These are phyloP conservation scores for Rickenella mellea DNA, from an alignment of 768 basidiomycete genomes.

Conservation along the genomic window DNA sequence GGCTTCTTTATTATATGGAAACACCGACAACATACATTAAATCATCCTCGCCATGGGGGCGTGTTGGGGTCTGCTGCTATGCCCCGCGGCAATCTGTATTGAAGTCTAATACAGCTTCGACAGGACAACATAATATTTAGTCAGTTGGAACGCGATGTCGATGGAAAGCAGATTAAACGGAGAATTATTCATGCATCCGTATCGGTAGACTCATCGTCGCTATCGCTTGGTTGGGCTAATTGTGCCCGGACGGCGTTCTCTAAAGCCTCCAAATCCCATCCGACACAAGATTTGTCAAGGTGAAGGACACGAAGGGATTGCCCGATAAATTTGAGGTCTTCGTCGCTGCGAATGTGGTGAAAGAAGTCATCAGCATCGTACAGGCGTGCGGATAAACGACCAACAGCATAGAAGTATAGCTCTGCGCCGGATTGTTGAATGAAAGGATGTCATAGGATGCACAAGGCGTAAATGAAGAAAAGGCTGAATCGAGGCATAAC, in stretches of 20 bases:
- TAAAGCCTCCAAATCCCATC: constrained; percentile 63
- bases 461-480: neutral
- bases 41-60: no score
- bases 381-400: neutral
- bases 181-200: no score
- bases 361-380: neutral
- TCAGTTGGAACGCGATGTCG: no score
- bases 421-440: neutral
- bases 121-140: no score
- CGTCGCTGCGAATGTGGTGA: constrained; percentile 38
- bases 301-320: constrained; percentile 25
- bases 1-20: no score
- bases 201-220: constrained; percentile 51
- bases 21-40: no score
- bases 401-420: neutral
- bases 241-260: constrained; percentile 43
- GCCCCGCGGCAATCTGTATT: no score
- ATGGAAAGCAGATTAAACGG: no score
- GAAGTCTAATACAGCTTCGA: no score
- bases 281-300: constrained; percentile 47
- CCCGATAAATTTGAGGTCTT: constrained; percentile 37
- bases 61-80: no score
- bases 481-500: constrained; percentile 13
- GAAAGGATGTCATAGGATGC: neutral
- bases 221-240: constrained; percentile 40